Percentiles rank a stretch among this genome's conserved stretches.
These are phyloP conservation scores for Boletus reticuloceps DNA, from an alignment of 768 basidiomycete genomes.

Conservation along the genomic window DNA sequence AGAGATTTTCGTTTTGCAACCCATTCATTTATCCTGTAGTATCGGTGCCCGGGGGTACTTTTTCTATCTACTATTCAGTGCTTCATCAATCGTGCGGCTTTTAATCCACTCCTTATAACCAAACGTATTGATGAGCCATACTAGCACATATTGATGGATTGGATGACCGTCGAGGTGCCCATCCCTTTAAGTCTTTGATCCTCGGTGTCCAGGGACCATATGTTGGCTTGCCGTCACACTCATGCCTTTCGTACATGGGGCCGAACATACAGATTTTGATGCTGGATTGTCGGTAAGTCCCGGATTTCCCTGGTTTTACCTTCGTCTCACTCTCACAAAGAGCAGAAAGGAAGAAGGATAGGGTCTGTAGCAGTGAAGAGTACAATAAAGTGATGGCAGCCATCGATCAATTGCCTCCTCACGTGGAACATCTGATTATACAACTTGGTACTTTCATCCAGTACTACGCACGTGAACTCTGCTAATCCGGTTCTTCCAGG, in stretches of 20 bases:
- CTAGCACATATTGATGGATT: constrained; percentile 59
- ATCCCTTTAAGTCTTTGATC: constrained; percentile 69
- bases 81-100: constrained; percentile 68
- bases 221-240: constrained; percentile 79
- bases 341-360: constrained; percentile 79
- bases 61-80: constrained; percentile 94
- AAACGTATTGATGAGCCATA: not conserved
- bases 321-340: constrained; percentile 37
- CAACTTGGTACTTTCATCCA: constrained; percentile 56
- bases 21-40: constrained; percentile 33
- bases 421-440: constrained; percentile 80
- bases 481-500: constrained; percentile 35
- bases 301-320: not conserved
- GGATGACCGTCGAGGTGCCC: constrained; percentile 55
- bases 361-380: constrained; percentile 72
- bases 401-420: constrained; percentile 55
- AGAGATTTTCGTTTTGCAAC: not conserved
- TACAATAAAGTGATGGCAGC: constrained; percentile 73
- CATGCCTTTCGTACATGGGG: constrained; percentile 76
- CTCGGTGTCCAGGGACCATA: constrained; percentile 77
- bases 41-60: constrained; percentile 88
- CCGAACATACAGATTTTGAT: constrained; percentile 73
- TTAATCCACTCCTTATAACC: not conserved
- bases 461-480: not conserved
- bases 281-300: constrained; percentile 74